phyloP scores from a whole-genome alignment of 495 filamentous ascomycete species.

The Penicillium tannophilum region DNA sequence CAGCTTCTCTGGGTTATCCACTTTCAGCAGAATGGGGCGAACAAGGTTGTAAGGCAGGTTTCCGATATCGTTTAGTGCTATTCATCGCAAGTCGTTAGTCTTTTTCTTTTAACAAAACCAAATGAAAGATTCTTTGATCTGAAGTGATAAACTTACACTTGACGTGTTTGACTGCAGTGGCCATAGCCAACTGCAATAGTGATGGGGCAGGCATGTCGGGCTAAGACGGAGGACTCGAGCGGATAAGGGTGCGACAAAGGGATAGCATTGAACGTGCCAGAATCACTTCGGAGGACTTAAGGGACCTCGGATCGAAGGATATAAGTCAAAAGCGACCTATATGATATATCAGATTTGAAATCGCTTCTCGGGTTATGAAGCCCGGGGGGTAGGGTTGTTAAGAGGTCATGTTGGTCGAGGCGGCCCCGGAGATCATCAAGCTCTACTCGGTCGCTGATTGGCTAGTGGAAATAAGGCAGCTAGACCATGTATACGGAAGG shows the following conservation, averaged over 20 bases:
- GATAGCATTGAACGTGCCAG: conserved; percentile 6
- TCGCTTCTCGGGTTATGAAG: not conserved
- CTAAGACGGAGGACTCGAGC: conserved; percentile 19
- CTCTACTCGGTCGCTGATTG: conserved; percentile 7
- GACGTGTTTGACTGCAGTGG: conserved; percentile 49
- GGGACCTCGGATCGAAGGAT: conserved; percentile 10
- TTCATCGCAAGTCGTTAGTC: conserved; percentile 20
- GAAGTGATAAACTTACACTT: conserved; percentile 35
- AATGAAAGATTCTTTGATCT: not conserved
- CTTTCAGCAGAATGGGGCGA: conserved; percentile 59
- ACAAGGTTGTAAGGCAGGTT: conserved; percentile 63
- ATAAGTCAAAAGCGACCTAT: not conserved
- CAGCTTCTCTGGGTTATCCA: conserved; percentile 68
- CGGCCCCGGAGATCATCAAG: conserved; percentile 7
- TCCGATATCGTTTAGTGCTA: conserved; percentile 64
- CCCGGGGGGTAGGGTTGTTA: not conserved
- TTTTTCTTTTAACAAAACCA: conserved; percentile 15
- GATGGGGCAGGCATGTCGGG: conserved; percentile 45
- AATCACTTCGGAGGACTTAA: not conserved
- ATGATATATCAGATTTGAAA: not conserved
- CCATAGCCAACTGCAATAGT: conserved; percentile 44
- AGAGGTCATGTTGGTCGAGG: conserved; percentile 3
- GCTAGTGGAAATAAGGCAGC: not conserved
- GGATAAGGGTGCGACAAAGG: conserved; percentile 10
- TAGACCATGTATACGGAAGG: too few species aligned